Evolutionary conservation across 805 yeast species (phyloP).

Genomic region (Tetrapisispora fleetii): DNA sequence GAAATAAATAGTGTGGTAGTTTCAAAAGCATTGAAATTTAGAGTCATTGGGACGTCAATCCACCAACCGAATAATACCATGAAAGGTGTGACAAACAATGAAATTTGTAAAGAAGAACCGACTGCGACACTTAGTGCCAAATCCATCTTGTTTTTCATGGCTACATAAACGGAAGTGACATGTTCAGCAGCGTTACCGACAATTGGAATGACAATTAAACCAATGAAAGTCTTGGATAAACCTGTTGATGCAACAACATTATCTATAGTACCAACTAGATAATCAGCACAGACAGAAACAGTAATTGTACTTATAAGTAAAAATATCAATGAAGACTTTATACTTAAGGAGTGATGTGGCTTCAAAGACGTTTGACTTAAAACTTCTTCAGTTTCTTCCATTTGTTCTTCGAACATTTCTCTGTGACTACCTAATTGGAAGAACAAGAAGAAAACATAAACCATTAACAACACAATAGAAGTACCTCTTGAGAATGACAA

Average conservation of each 20-base stretch:
- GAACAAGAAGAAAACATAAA: conserved; percentile 68
- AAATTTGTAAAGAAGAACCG: conserved; percentile 92
- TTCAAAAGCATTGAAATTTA: conserved; percentile 87
- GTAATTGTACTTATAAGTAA: conserved; percentile 60
- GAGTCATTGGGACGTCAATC: conserved; percentile 82
- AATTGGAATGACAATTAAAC: conserved; percentile 86
- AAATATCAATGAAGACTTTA: conserved; percentile 42
- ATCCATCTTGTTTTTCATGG: conserved; percentile 94
- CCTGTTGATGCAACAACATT: conserved; percentile 76
- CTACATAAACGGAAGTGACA: conserved; percentile 91
- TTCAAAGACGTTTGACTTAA: conserved; percentile 15
- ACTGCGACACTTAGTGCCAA: conserved; percentile 94
- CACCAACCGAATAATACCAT: conserved; percentile 92
- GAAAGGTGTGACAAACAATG: conserved; percentile 90
- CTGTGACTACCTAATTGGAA: conserved; percentile 89
- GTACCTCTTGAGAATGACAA: conserved; percentile 78
- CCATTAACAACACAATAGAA: conserved; percentile 61
- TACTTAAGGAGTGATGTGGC: conserved; percentile 34
- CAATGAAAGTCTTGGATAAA: conserved; percentile 88
- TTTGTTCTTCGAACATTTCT: conserved; percentile 53
- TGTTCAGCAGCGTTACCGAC: conserved; percentile 99
- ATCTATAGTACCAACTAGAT: conserved; percentile 87
- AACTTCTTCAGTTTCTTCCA: conserved; percentile 32
- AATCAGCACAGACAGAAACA: conserved; percentile 89
- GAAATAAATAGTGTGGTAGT: conserved; percentile 86